These are phyloP conservation scores for Crithidia thermophila DNA, from an alignment of 208 protist species.

Conservation along the genomic window DNA sequence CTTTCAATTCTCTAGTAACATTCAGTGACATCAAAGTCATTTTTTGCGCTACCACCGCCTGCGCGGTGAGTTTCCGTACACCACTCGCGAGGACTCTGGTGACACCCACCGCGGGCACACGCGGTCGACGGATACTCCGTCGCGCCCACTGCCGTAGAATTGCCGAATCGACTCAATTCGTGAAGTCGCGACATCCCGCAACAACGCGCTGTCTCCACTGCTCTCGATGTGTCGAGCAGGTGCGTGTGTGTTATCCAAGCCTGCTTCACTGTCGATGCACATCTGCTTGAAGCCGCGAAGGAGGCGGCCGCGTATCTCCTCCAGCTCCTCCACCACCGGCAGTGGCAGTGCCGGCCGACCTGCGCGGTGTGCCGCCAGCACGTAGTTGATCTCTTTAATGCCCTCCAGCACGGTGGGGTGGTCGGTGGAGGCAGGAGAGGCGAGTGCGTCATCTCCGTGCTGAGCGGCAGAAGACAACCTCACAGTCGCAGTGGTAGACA, in stretches of 20 bases:
- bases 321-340: conserved; percentile 41
- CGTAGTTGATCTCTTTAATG: conserved; percentile 42
- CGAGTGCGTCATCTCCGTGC: no score
- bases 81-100: conserved; percentile 25
- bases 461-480: no score
- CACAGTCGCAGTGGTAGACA: no score
- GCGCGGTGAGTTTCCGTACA: conserved; percentile 24
- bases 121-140: background rate
- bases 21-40: no score
- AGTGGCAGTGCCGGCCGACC: conserved; percentile 26
- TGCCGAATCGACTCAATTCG: background rate
- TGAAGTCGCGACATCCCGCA: background rate
- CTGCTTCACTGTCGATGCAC: background rate
- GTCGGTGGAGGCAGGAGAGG: conserved; percentile 9
- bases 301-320: conserved; percentile 42
- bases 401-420: conserved; percentile 30
- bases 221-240: background rate
- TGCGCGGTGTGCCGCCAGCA: conserved; percentile 34
- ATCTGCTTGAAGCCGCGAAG: conserved; percentile 13
- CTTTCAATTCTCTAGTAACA: no score
- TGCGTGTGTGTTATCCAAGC: background rate
- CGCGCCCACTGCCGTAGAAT: background rate
- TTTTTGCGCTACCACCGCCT: background rate
- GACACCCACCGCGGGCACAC: conserved; percentile 33
- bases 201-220: background rate